Conservation (phyloP, 164 flowering plant genomes). For the Aristolochia contorta region DNA sequence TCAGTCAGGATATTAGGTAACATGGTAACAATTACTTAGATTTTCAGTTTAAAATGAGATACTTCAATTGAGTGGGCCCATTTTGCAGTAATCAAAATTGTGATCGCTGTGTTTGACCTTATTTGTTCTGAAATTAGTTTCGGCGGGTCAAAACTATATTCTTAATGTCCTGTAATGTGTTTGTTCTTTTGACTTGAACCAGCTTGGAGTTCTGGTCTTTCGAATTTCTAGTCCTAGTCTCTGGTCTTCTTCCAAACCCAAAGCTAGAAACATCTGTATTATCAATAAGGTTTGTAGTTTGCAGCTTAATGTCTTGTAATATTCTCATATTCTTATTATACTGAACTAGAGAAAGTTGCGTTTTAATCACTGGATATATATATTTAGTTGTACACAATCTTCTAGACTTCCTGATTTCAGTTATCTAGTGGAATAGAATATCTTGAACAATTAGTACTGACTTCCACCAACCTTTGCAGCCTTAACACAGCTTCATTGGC, state of each 20-base stretch:
- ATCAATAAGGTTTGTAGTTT: conserved; percentile 37
- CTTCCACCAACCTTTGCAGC: conserved; percentile 26
- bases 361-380: background rate
- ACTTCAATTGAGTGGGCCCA: too few relatives aligned
- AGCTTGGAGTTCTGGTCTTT: conserved; percentile 65
- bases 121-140: background rate
- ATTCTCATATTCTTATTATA: background rate
- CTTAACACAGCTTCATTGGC: conserved; percentile 50
- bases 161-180: background rate
- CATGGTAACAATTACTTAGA: too few relatives aligned
- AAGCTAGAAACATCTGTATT: conserved; percentile 58
- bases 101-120: background rate
- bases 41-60: too few relatives aligned
- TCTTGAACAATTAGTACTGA: background rate
- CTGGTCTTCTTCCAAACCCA: conserved; percentile 63
- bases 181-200: conserved; percentile 8
- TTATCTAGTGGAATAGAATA: background rate
- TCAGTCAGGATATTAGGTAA: too few relatives aligned
- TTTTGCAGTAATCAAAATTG: background rate
- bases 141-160: background rate
- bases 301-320: background rate
- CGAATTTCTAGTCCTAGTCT: conserved; percentile 49
- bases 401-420: background rate
- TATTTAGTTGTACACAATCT: background rate
- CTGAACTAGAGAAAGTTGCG: background rate